Conservation (phyloP, 805 yeast genomes). For the Kazachstania viticola region DNA sequence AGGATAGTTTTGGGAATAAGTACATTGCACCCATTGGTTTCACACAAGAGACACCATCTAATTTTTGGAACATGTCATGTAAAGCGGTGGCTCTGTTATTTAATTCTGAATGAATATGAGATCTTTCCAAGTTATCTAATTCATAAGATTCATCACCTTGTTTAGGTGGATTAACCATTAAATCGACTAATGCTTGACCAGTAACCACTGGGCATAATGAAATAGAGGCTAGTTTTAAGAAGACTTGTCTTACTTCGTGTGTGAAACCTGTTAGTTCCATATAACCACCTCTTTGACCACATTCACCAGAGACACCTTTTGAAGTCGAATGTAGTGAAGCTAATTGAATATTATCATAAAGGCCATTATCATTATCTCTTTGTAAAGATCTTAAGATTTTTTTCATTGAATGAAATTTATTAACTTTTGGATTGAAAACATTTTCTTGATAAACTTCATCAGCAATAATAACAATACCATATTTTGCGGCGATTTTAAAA, state of each 20-base stretch:
- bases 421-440: conserved; percentile 56
- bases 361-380: conserved; percentile 36
- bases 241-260: conserved; percentile 52
- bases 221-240: conserved; percentile 81
- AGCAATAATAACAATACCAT: conserved; percentile 80
- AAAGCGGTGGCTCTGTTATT: conserved; percentile 50
- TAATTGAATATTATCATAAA: conserved; percentile 64
- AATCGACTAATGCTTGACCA: conserved; percentile 87
- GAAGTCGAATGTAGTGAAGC: conserved; percentile 96
- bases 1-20: conserved; percentile 67
- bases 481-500: conserved; percentile 68
- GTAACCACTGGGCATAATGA: conserved; percentile 89
- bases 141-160: conserved; percentile 67
- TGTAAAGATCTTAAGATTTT: conserved; percentile 62
- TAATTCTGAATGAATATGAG: conserved; percentile 50
- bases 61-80: conserved; percentile 55
- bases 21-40: conserved; percentile 97
- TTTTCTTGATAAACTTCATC: conserved; percentile 98
- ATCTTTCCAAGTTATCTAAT: conserved; percentile 50
- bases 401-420: conserved; percentile 76
- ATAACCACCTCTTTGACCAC: conserved; percentile 99
- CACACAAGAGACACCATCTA: conserved; percentile 81
- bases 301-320: conserved; percentile 95
- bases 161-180: conserved; percentile 87
- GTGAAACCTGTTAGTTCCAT: conserved; percentile 85